Conservation (phyloP, 768 basidiomycete species). For the Pulveroboletus sp. region DNA sequence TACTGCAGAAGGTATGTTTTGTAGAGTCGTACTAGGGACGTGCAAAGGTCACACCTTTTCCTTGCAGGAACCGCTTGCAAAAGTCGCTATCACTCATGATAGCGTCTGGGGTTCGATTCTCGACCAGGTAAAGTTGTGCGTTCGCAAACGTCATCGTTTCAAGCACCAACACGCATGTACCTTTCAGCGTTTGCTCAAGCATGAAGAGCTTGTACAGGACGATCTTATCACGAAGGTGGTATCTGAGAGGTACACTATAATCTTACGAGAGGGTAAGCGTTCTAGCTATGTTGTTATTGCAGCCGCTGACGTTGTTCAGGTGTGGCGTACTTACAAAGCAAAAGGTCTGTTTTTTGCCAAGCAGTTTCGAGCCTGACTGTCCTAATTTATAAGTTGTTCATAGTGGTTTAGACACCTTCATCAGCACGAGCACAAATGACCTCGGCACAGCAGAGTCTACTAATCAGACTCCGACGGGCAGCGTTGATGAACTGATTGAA, state of each 20-base stretch:
- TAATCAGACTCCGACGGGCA: neutral
- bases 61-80: constrained; percentile 18
- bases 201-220: constrained; percentile 9
- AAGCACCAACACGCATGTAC: neutral
- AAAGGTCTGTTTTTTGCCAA: constrained; percentile 7
- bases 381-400: neutral
- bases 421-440: neutral
- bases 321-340: constrained; percentile 16
- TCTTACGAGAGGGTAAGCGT: constrained; percentile 9
- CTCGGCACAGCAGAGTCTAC: too few relatives aligned
- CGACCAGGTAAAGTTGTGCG: constrained; percentile 6
- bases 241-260: constrained; percentile 9
- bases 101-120: constrained; percentile 19
- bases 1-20: constrained; percentile 16
- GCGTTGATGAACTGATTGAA: neutral
- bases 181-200: constrained; percentile 8
- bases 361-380: neutral
- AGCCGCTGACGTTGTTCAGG: constrained; percentile 6
- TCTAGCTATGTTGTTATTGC: neutral
- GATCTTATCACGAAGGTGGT: constrained; percentile 9
- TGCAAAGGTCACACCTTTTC: neutral
- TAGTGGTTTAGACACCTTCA: neutral
- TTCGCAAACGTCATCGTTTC: neutral
- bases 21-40: neutral
- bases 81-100: constrained; percentile 24